Conservation (phyloP, 2,329 filamentous ascomycete species). For the Drechslerella coelobrocha region DNA sequence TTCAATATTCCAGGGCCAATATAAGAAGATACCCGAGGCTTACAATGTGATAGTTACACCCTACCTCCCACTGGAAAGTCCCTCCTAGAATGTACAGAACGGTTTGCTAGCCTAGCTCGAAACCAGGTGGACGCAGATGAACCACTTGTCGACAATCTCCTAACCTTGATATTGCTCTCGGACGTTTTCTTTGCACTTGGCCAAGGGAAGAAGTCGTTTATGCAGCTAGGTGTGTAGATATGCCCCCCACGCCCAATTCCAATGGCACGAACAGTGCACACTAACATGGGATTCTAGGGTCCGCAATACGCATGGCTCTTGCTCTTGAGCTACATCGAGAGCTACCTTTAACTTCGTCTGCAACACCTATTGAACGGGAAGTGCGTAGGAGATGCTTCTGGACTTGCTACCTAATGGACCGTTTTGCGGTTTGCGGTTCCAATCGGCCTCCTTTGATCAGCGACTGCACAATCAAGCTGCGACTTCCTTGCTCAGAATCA, state of each 20-base stretch:
- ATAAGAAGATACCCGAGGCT: constrained; percentile 62
- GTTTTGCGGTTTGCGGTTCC: constrained; percentile 76
- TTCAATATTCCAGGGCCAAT: neutral
- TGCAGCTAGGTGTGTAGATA: constrained; percentile 72
- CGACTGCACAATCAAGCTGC: constrained; percentile 76
- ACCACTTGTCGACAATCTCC: constrained; percentile 77
- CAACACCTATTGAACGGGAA: constrained; percentile 74
- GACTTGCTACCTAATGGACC: constrained; percentile 85
- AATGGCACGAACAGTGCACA: neutral
- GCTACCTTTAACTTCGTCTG: constrained; percentile 68
- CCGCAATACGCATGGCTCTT: constrained; percentile 80
- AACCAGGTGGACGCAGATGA: constrained; percentile 78
- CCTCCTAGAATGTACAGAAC: constrained; percentile 72
- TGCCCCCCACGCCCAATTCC: too few relatives aligned
- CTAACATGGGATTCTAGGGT: constrained; percentile 63
- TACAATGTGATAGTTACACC: constrained; percentile 29
- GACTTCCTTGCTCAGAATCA: constrained; percentile 69
- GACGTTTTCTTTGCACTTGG: constrained; percentile 78
- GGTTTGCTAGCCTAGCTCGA: constrained; percentile 74
- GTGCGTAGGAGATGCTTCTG: constrained; percentile 82
- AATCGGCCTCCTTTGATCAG: constrained; percentile 80
- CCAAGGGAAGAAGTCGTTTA: constrained; percentile 83
- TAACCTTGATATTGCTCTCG: constrained; percentile 76
- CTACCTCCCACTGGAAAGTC: constrained; percentile 61
- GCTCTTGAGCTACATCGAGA: constrained; percentile 83